Evolutionary conservation across 2,329 filamentous ascomycete genomes (phyloP).

Genomic region (Phyllosticta paracitricarpa): DNA sequence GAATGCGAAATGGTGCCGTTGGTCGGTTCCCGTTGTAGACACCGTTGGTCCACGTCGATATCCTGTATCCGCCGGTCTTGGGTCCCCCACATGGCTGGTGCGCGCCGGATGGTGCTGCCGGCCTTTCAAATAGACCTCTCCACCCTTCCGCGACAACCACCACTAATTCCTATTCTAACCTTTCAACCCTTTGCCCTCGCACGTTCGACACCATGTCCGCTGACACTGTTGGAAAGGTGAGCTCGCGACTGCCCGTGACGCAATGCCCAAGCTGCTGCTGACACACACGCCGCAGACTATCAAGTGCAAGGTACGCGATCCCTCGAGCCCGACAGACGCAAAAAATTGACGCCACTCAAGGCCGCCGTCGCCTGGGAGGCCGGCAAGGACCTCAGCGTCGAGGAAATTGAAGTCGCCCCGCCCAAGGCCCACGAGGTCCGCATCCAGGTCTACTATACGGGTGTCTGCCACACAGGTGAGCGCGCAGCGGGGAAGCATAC

Average conservation of each 20-base stretch:
- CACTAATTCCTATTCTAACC: neutral
- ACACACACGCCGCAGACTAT: constrained; percentile 56
- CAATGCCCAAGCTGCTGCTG: neutral
- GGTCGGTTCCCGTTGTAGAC: neutral
- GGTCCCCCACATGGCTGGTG: constrained; percentile 9
- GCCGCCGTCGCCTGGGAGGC: constrained; percentile 97
- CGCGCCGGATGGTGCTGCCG: neutral
- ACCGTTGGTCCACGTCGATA: neutral
- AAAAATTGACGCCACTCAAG: constrained; percentile 29
- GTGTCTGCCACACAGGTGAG: constrained; percentile 93
- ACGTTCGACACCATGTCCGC: constrained; percentile 34
- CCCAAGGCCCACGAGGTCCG: constrained; percentile 90
- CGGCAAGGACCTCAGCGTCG: constrained; percentile 76
- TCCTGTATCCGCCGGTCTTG: neutral
- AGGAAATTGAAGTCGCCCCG: constrained; percentile 85
- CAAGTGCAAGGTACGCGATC: constrained; percentile 87
- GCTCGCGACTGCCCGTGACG: neutral
- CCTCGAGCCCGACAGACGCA: constrained; percentile 59
- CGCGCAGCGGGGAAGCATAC: neutral
- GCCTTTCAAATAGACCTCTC: constrained; percentile 2
- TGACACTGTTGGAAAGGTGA: constrained; percentile 48
- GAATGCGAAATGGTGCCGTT: neutral
- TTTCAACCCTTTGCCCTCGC: neutral
- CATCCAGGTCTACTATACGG: constrained; percentile 94
- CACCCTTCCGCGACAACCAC: neutral